Base-by-base conservation (phyloP, 2,329 filamentous ascomycete species). In the Exophiala xenobiotica region DNA sequence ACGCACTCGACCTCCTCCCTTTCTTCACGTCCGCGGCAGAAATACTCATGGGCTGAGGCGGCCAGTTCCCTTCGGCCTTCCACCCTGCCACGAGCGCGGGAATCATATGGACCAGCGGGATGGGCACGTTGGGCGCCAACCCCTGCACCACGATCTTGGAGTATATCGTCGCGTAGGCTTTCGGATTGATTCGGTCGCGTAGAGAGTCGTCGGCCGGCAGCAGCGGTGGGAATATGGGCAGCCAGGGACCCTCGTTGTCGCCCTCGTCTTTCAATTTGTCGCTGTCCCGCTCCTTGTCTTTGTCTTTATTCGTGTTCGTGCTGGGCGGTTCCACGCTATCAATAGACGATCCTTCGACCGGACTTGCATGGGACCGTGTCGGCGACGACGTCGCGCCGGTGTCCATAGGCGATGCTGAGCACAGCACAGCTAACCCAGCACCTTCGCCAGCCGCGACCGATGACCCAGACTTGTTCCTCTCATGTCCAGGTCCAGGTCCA, bases 41-140 rank as follows among this genome's bases (percentile, higher is more conserved):
- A 2, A 45, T 26, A n/a, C 51, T 35, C n/a, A 35, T 29, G n/a
- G 57, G 41, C 38, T 60, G 59, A 1, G 88, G 89, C 3, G 92
- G 91, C 92, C 92, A 97, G 68, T 96, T 89, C 12, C 90, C 91
- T 63, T 93, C 89, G 33, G 88, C 80, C 69, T 95, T 95, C 92
- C 92, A 96, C 37, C 92, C 92, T 22, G 86, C 79, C 1, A 97
- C 90, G 59, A 92, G 87, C 9, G 88, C 83, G 7, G 83, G 80
- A 18, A 88, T 82, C 73, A 96, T 85, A 62, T 95, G 89, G 23
- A 79, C 74, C 0, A 97, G 79, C 62, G 96, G 96, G 64, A 96
- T 87, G 3, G 92, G 92, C 12, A 95, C 88, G 1, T 87, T 86
- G 0, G 92, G 92, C 2, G 90, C 88, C 58, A 93, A 80, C 29